phyloP scores from a whole-genome alignment of 805 yeast species.

The Pichia paraexigua region DNA sequence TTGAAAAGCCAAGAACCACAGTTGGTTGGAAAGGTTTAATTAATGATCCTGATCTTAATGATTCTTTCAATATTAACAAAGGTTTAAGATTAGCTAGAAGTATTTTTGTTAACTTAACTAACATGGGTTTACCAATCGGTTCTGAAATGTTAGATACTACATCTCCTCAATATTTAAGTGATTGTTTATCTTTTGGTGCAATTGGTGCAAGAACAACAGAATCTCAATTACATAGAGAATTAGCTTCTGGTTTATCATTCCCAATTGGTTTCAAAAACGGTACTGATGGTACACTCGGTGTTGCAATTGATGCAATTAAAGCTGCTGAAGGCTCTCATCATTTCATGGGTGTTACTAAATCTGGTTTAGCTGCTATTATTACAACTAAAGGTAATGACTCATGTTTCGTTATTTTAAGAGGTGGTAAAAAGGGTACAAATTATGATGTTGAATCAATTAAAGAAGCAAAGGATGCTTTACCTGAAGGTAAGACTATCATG shows the following conservation, averaged over 20 bases:
- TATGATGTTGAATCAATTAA: constrained; percentile 75
- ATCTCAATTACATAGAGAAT: constrained; percentile 95
- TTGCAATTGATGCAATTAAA: constrained; percentile 88
- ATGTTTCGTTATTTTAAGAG: constrained; percentile 91
- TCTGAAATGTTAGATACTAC: constrained; percentile 98
- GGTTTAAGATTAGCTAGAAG: constrained; percentile 85
- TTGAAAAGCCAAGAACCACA: constrained; percentile 97
- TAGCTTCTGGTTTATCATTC: constrained; percentile 97
- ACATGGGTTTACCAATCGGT: constrained; percentile 81
- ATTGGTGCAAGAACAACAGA: constrained; percentile 99
- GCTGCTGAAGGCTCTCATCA: constrained; percentile 92
- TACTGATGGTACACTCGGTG: constrained; percentile 90
- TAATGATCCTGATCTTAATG: constrained; percentile 93
- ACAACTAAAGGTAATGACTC: constrained; percentile 93
- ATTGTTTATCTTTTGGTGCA: constrained; percentile 89
- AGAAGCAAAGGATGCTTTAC: constrained; percentile 56
- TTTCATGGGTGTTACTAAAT: constrained; percentile 95
- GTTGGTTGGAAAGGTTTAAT: constrained; percentile 99
- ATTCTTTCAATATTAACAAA: constrained; percentile 88
- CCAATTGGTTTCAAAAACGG: constrained; percentile 98
- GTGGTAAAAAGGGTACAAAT: constrained; percentile 92
- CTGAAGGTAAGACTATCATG: constrained; percentile 58
- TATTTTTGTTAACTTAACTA: constrained; percentile 74
- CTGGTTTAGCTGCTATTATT: constrained; percentile 93
- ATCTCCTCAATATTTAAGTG: constrained; percentile 91